Percentiles rank a stretch among this genome's conserved stretches.
phyloP scores from a whole-genome alignment of 306 rosid species.

The Luffa acutangula region DNA sequence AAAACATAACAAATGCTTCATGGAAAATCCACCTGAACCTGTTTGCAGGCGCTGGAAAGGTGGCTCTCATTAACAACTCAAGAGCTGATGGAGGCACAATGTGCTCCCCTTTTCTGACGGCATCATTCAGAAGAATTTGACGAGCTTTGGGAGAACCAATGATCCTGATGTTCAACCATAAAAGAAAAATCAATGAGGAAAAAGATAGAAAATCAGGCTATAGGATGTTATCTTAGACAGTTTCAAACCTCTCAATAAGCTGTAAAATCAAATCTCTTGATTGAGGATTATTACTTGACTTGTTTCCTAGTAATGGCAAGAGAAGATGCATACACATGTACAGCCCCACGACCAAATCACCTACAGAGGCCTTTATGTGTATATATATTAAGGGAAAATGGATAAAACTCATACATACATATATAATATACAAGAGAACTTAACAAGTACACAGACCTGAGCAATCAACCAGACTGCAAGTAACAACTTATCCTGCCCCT shows the following conservation, averaged over 20 bases:
- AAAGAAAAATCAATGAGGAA: too few relatives aligned
- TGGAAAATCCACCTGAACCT: slow-evolving; percentile 47
- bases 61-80: slow-evolving; percentile 53
- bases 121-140: slow-evolving; percentile 56
- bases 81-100: slow-evolving; percentile 59
- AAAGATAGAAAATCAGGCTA: background rate
- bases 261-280: slow-evolving; percentile 79
- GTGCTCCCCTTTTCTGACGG: slow-evolving; percentile 79
- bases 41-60: slow-evolving; percentile 54
- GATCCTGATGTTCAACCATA: slow-evolving; percentile 29
- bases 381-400: background rate
- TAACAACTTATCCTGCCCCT: slow-evolving; percentile 79
- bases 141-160: slow-evolving; percentile 68
- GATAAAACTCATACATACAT: background rate
- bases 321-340: slow-evolving; percentile 60
- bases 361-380: slow-evolving; percentile 40
- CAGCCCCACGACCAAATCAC: slow-evolving; percentile 74
- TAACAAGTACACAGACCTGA: slow-evolving; percentile 41
- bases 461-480: slow-evolving; percentile 57
- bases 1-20: background rate
- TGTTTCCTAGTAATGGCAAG: slow-evolving; percentile 55
- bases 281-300: slow-evolving; percentile 50
- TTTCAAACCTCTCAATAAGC: slow-evolving; percentile 55
- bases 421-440: background rate
- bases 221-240: background rate